Base-by-base conservation (phyloP, 495 filamentous ascomycete genomes). In the Haplographium delicatum region DNA sequence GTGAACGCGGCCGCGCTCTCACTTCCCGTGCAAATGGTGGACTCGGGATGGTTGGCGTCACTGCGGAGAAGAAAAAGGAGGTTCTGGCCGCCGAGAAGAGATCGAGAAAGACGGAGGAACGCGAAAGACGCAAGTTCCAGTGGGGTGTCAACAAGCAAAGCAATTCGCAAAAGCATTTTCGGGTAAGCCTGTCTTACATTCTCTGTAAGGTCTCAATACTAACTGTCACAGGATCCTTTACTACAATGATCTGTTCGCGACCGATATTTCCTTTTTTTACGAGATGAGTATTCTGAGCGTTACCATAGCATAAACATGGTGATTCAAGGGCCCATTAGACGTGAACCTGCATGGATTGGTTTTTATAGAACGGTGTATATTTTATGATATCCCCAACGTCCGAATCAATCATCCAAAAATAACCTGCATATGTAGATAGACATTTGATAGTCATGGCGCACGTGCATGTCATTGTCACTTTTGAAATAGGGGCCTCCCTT, bases 131-230 rank as follows among this genome's bases (percentile, higher is more conserved):
- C 45, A 70, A 78, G 48, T 79, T 77, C 47, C 72, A 79, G 44
- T 82, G 80, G 63, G 77, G 80, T 23, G 71, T 83, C 53, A 76
- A 90, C 54, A 78, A 75, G 68, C 68, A 71, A 51, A 69, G 63
- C 45, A 91, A 91, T 63, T 72, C 64, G 64, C 86, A 91, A 63
- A 88, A 89, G 65, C 86, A 90, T 65, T 91, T 77, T 76, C 68
- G 86, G 57, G 82, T 82, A 68, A 68, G 77, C 65, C 23, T 37
- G 62, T 41, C 51, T 57, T 22, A 57, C 50, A 51, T 20, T 53
- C 13, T 47, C 39, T 11, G 30, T 16, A 13, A 28, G 23, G 40
- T 25, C 31, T 13, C 5, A n/a, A 6, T 41, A 16, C 51, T 62
- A 52, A 60, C 41, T 34, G 19, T 35, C 40, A 5, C 27, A 62